Conservation (phyloP, 2,329 filamentous ascomycete species). For the Laburnicola sp. region DNA sequence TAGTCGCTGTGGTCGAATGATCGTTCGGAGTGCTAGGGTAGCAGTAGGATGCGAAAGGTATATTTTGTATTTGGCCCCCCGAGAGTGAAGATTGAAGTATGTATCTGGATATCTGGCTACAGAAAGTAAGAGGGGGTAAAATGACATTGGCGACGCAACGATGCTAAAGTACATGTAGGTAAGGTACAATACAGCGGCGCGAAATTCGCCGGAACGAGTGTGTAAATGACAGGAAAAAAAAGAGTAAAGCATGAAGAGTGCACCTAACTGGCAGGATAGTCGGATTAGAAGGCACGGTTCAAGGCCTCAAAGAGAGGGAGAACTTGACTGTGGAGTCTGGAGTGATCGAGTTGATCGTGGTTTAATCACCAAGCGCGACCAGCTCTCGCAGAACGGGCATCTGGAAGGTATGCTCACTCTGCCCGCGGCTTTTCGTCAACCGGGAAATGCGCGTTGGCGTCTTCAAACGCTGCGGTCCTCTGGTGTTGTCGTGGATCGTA, state of each 20-base stretch:
- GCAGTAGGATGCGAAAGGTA: no score
- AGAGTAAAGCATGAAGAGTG: neutral
- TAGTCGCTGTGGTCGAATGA: neutral
- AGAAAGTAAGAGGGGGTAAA: no score
- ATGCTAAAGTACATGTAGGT: no score
- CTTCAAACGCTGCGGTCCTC: neutral
- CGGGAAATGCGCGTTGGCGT: slow-evolving; percentile 2
- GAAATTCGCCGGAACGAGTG: neutral
- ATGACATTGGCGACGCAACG: no score
- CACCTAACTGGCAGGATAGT: neutral
- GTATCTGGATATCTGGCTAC: no score
- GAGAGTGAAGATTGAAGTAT: no score
- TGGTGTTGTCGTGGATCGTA: slow-evolving; percentile 3
- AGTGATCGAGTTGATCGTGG: neutral
- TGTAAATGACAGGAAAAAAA: neutral
- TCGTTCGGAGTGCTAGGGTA: no score
- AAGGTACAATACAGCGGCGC: no score
- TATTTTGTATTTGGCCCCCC: no score
- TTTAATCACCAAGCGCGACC: neutral
- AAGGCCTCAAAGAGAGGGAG: neutral
- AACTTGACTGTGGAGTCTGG: neutral
- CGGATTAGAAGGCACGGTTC: no score
- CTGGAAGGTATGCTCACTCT: neutral
- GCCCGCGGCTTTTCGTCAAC: neutral
- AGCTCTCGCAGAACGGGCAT: neutral